These are phyloP conservation scores for Tubosaeta brunneosetosa DNA, from an alignment of 768 basidiomycete genomes.

Conservation along the genomic window DNA sequence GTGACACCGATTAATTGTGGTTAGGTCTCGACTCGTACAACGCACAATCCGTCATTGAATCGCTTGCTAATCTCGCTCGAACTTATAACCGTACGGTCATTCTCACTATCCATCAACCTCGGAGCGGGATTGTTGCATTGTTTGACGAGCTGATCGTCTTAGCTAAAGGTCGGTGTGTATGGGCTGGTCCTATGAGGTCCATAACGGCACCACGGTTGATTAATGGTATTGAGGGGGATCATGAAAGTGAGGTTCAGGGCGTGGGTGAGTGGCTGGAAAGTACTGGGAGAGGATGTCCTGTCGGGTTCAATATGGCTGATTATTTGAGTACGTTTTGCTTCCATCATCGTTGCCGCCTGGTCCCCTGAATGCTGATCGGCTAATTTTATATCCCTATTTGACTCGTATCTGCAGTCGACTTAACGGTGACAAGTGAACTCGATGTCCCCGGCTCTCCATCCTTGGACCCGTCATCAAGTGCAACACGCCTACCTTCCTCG, in stretches of 20 bases:
- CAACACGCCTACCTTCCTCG: conserved; percentile 31
- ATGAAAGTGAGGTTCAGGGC: conserved; percentile 20
- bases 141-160: conserved; percentile 91
- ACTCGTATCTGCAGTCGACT: conserved; percentile 48
- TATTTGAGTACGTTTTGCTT: conserved; percentile 68
- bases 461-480: conserved; percentile 26
- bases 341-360: neutral
- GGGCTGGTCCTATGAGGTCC: conserved; percentile 29
- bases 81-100: conserved; percentile 93
- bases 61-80: conserved; percentile 76
- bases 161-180: conserved; percentile 63
- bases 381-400: neutral
- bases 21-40: conserved; percentile 92
- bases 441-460: conserved; percentile 31
- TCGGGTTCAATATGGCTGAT: conserved; percentile 96
- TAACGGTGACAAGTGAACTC: conserved; percentile 53
- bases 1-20: conserved; percentile 1
- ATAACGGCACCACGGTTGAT: conserved; percentile 3
- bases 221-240: conserved; percentile 4
- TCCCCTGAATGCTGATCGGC: neutral
- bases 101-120: conserved; percentile 97
- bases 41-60: conserved; percentile 90
- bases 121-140: conserved; percentile 93
- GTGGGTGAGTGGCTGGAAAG: conserved; percentile 62
- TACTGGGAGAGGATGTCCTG: conserved; percentile 81